These are phyloP conservation scores for Linnemannia hyalina DNA, from an alignment of 192 early-diverging fungal genomes.

Conservation along the genomic window DNA sequence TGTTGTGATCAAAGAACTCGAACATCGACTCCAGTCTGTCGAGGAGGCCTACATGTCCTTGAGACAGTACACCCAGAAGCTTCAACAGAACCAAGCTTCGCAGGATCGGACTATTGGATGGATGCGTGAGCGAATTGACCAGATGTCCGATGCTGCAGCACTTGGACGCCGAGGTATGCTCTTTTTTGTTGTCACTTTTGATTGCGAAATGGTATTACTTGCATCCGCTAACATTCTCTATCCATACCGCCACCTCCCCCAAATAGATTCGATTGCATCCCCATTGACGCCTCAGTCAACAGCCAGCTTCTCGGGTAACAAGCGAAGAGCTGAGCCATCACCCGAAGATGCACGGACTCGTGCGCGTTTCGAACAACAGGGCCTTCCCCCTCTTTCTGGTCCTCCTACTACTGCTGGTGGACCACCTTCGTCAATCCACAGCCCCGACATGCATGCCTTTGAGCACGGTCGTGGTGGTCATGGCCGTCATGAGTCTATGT, in stretches of 20 bases:
- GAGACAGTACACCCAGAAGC: slow-evolving; percentile 32
- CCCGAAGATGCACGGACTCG: slow-evolving; percentile 25
- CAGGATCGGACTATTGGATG: slow-evolving; percentile 40
- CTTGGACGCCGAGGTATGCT: slow-evolving; percentile 26
- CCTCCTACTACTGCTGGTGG: not conserved
- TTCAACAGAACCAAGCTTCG: slow-evolving; percentile 31
- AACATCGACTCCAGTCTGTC: slow-evolving; percentile 27
- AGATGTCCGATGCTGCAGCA: slow-evolving; percentile 13
- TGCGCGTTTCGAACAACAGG: slow-evolving; percentile 16
- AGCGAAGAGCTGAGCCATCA: slow-evolving; percentile 35
- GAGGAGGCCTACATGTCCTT: slow-evolving; percentile 38
- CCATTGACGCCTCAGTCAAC: slow-evolving; percentile 33
- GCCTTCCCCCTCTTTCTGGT: not conserved
- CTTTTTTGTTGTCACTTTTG: not conserved
- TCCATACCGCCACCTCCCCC: not conserved
- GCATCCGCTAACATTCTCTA: not conserved
- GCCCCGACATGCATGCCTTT: not conserved
- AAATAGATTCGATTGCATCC: slow-evolving; percentile 18
- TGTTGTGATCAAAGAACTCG: slow-evolving; percentile 16
- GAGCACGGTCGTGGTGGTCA: slow-evolving; percentile 15
- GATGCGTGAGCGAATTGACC: slow-evolving; percentile 50
- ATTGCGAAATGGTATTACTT: not conserved
- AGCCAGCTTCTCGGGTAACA: slow-evolving; percentile 15
- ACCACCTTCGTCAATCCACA: not conserved
- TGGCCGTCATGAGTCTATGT: not conserved